Conservation (phyloP, 495 filamentous ascomycete species). For the Daldinia vernicosa region DNA sequence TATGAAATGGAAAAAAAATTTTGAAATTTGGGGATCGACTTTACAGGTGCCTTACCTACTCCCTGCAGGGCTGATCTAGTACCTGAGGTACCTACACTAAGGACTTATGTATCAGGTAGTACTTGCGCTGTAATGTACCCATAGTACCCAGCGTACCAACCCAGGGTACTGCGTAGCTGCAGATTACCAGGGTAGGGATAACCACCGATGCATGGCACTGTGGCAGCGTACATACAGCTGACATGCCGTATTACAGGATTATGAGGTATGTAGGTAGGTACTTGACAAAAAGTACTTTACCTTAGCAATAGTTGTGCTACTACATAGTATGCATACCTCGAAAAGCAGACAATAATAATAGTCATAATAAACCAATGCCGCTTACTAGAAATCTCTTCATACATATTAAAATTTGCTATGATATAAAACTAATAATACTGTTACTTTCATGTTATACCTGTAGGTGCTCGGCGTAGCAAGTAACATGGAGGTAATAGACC, state of each 20-base stretch:
- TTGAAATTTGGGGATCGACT: conserved; percentile 23
- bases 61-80: conserved; percentile 39
- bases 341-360: not conserved
- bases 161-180: conserved; percentile 15
- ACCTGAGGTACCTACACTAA: conserved; percentile 11
- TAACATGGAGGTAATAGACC: conserved; percentile 4
- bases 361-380: not conserved
- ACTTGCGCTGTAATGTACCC: conserved; percentile 11
- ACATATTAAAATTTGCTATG: not conserved
- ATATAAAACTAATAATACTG: conserved; percentile 6
- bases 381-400: conserved; percentile 1
- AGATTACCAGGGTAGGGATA: conserved; percentile 21
- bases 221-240: conserved; percentile 25
- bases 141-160: not conserved
- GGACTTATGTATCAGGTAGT: conserved; percentile 4
- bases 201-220: conserved; percentile 6
- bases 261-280: not conserved
- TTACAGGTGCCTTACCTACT: conserved; percentile 1
- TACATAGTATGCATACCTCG: not conserved
- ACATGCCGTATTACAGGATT: conserved; percentile 6
- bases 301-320: not conserved
- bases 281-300: not conserved
- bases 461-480: conserved; percentile 18
- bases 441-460: conserved; percentile 11
- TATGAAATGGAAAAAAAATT: conserved; percentile 14